phyloP scores from a whole-genome alignment of 1,139 yeast species.

The Geotrichum australiense region DNA sequence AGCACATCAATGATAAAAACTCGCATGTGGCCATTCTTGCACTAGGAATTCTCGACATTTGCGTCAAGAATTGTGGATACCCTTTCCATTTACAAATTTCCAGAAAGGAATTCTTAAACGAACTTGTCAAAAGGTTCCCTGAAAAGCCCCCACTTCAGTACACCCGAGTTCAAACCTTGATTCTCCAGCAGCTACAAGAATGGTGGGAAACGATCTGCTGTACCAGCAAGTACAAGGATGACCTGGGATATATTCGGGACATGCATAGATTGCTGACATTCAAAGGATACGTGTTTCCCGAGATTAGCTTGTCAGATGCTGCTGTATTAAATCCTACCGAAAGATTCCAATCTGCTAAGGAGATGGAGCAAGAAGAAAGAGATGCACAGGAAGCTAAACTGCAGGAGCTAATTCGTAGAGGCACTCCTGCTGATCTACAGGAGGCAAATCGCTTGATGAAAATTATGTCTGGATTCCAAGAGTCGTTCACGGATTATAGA shows the following conservation, averaged over 20 bases:
- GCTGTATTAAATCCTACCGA: conserved; percentile 94
- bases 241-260: conserved; percentile 84
- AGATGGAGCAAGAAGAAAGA: conserved; percentile 86
- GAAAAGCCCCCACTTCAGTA: conserved; percentile 89
- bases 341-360: conserved; percentile 79
- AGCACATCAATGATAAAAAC: conserved; percentile 73
- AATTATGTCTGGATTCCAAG: conserved; percentile 87
- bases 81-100: conserved; percentile 94
- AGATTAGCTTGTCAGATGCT: conserved; percentile 80
- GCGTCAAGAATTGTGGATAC: conserved; percentile 96
- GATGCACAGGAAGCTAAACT: conserved; percentile 90
- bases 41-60: conserved; percentile 63
- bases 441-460: conserved; percentile 97
- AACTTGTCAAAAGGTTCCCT: conserved; percentile 86
- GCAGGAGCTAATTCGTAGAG: conserved; percentile 91
- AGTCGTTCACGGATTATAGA: conserved; percentile 70
- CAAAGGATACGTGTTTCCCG: conserved; percentile 90
- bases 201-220: conserved; percentile 96
- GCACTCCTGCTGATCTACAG: conserved; percentile 89
- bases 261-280: conserved; percentile 87
- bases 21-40: conserved; percentile 68
- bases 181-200: conserved; percentile 88
- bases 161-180: conserved; percentile 72
- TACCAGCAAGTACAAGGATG: conserved; percentile 85
- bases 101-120: conserved; percentile 89